Evolutionary conservation across 805 yeast species (phyloP).

Genomic region (Isabelozyma rhagii): DNA sequence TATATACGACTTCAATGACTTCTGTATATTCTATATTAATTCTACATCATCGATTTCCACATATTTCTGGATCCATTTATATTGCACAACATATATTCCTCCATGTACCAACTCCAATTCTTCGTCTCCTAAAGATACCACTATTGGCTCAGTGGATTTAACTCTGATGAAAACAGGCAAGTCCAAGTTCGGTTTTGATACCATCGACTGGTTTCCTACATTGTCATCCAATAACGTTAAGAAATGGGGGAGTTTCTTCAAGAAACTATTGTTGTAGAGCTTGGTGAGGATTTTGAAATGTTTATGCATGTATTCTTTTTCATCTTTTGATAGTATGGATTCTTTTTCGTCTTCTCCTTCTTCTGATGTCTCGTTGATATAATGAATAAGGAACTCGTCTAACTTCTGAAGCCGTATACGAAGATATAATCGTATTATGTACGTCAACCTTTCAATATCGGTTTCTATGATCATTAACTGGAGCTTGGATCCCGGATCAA

Average conservation of each 20-base stretch:
- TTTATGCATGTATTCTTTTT: constrained; percentile 59
- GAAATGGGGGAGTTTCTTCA: constrained; percentile 63
- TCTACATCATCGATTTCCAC: constrained; percentile 35
- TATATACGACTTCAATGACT: background rate
- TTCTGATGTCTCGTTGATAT: constrained; percentile 40
- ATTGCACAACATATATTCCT: constrained; percentile 76
- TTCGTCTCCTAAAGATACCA: constrained; percentile 34
- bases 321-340: constrained; percentile 50
- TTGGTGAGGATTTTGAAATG: constrained; percentile 65
- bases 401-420: constrained; percentile 75
- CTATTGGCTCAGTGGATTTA: constrained; percentile 21
- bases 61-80: constrained; percentile 39
- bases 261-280: constrained; percentile 65
- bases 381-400: constrained; percentile 63
- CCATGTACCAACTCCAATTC: constrained; percentile 54
- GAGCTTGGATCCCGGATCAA: constrained; percentile 58
- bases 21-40: constrained; percentile 21
- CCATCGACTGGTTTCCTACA: constrained; percentile 61
- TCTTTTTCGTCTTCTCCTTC: constrained; percentile 7
- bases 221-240: constrained; percentile 76
- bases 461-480: constrained; percentile 84
- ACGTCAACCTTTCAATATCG: constrained; percentile 84
- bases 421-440: constrained; percentile 73
- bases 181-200: constrained; percentile 72
- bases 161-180: constrained; percentile 75